Percentiles rank a stretch among this genome's conserved stretches.
These are phyloP conservation scores for Botryobasidium botryosum DNA, from an alignment of 768 basidiomycete genomes.

Conservation along the genomic window DNA sequence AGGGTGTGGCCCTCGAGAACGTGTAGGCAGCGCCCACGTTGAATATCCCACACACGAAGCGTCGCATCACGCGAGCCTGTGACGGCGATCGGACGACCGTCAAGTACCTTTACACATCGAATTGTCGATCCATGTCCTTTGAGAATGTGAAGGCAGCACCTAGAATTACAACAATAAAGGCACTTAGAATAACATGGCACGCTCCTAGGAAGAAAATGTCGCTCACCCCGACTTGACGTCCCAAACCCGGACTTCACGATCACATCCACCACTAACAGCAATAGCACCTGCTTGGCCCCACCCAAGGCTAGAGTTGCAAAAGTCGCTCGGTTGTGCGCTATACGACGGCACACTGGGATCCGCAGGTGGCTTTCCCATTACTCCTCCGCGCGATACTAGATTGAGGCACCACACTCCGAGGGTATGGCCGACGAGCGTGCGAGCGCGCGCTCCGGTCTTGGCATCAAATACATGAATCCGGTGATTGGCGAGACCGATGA, in stretches of 20 bases:
- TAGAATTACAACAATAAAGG: constrained; percentile 11
- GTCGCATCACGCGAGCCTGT: constrained; percentile 80
- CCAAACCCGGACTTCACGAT: constrained; percentile 85
- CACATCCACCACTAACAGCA: constrained; percentile 85
- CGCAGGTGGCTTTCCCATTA: not conserved
- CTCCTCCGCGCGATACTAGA: constrained; percentile 53
- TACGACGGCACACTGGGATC: constrained; percentile 13
- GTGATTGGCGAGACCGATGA: constrained; percentile 75
- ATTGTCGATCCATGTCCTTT: constrained; percentile 81
- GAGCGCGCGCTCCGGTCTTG: constrained; percentile 51
- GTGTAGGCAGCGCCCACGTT: constrained; percentile 47
- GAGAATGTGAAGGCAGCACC: constrained; percentile 59
- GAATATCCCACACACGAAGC: constrained; percentile 85
- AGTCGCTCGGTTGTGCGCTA: constrained; percentile 28
- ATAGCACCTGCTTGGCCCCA: constrained; percentile 79
- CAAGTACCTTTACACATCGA: constrained; percentile 74
- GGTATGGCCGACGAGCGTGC: constrained; percentile 71
- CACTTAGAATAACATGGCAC: not conserved
- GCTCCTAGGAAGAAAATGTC: not conserved
- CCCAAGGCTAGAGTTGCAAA: constrained; percentile 55
- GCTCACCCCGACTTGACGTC: constrained; percentile 69
- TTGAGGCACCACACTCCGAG: constrained; percentile 87
- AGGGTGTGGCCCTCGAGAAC: constrained; percentile 59
- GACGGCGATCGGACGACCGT: constrained; percentile 75
- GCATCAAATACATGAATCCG: constrained; percentile 78